Evolutionary conservation across 2,329 filamentous ascomycete species (phyloP), one percentile per base, ranked within the genome.

Genomic region (Exophiala phaeomuriformis): DNA sequence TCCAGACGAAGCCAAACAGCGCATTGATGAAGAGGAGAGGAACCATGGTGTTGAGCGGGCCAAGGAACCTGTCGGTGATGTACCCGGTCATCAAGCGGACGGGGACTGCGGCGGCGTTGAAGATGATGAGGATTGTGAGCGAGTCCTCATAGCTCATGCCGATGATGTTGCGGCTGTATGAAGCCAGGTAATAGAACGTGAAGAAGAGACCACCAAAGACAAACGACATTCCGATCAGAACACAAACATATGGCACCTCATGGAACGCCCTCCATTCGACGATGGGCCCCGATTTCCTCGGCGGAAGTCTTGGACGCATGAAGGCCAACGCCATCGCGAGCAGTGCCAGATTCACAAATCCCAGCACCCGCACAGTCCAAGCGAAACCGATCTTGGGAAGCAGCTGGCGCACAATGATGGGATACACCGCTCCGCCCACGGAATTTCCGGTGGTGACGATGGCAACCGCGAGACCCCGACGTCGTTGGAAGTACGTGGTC

Each of bases 301-400:
- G 74, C 1, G 72, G 73, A 7, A 80, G 62, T 5, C 77, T 71
- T 19, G 77, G 73, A 53, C 71, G 72, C n/a, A 76, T 68, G 33
- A 77, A 71, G 6, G 75, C 52, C 29, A 56, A 12, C 10, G 51
- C 48, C 2, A 69, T 66, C 1, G 72, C 65, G 3, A 72, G 61
- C 0, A 73, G 71, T 0, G 68, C 74, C 1, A 84, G 59, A 29
- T 81, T 79, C 32, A 86, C 74, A 48, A 86, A 77, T 0, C 78
- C 83, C 57, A 84, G 73, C 0, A 77, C 74, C 0, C 83, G 72
- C n/a, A 84, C 75, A 0, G 83, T 83, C 81, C 82, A 85, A 0
- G 73, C 72, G 62, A 84, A 86, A 0, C 83, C 83, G 2, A 85
- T 68, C 12, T 70, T 72, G 0, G 81, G 79, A 1, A 84, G 68